Base-by-base conservation (phyloP, 2,329 filamentous ascomycete species). In the Fusarium dimerum region DNA sequence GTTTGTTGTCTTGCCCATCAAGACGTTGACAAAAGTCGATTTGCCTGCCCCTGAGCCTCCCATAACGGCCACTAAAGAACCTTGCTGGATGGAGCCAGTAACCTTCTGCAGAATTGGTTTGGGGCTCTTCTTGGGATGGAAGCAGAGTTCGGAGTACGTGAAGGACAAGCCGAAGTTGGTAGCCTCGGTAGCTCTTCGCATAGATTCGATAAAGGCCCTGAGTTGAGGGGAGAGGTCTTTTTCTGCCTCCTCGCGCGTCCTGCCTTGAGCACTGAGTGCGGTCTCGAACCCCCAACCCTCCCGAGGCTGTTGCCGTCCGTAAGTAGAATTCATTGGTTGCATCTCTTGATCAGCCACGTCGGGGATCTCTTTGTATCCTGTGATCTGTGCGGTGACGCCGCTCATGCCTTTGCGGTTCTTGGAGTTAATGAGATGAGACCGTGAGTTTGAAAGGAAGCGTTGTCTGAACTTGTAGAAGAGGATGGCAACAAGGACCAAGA, bases 21-120 rank as follows among this genome's bases (percentile, higher is more conserved):
- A 72, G 26, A 83, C 78, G 50, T 84, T 84, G 32, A 84, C 73
- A 54, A 85, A 83, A 0, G 81, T 84, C 16, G 78, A 80, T 64
- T 84, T 84, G 30, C 81, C 81, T 1, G 81, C 81, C n/a, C 81
- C 81, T 2, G 77, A 81, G 6, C 80, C 79, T 7, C 81, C 81
- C 80, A 84, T 83, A n/a, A 84, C 73, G 10, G 80, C 81, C 36
- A 78, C 80, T n/a, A 84, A 73, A 6, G 77, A 76, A 0, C 81
- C 81, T 11, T 75, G 72, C 17, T 80, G 70, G 60, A 84, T 83
- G 5, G 71, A 75, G 0, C 81, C 82, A 1, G 79, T 82, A 6
- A 84, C 76, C 12, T 78, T 76, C 45, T 78, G 73, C 5, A 84
- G 68, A 46, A 84, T 78, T 7, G 76, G 74, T 47, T 71, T 75